Conservation (phyloP, 305 asterid species). For the Fraxinus albicans region DNA sequence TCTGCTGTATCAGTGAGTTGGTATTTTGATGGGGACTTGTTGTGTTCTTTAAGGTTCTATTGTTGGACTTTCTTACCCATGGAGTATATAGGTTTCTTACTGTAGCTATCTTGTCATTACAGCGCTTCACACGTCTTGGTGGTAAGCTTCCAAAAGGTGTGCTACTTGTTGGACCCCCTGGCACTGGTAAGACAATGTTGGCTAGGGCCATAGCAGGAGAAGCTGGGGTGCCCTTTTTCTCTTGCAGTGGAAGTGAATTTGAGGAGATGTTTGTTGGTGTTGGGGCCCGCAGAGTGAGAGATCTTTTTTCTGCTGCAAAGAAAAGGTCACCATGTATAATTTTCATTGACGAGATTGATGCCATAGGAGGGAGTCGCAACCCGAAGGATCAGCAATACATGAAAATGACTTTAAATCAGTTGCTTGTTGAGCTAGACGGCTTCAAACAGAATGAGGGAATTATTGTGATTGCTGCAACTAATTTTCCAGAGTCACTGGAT, state of each 20-base stretch:
- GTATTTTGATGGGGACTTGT: background rate
- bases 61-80: background rate
- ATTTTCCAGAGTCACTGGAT: slow-evolving; percentile 91
- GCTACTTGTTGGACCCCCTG: slow-evolving; percentile 94
- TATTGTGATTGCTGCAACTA: slow-evolving; percentile 91
- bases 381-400: slow-evolving; percentile 95
- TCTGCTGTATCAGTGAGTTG: background rate
- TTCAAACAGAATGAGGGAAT: slow-evolving; percentile 97
- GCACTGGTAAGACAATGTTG: slow-evolving; percentile 96
- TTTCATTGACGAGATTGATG: slow-evolving; percentile 94
- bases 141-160: slow-evolving; percentile 96
- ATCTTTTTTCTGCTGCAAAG: slow-evolving; percentile 89
- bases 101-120: slow-evolving; percentile 28
- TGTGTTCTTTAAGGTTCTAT: background rate
- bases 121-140: slow-evolving; percentile 92
- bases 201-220: slow-evolving; percentile 97
- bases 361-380: slow-evolving; percentile 96
- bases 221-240: slow-evolving; percentile 90
- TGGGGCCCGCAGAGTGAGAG: slow-evolving; percentile 91
- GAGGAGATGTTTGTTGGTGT: slow-evolving; percentile 97
- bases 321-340: slow-evolving; percentile 94
- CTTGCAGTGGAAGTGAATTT: slow-evolving; percentile 92
- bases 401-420: slow-evolving; percentile 94
- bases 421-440: slow-evolving; percentile 96
- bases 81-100: slow-evolving; percentile 19